Evolutionary conservation across 164 flowering plant genomes (phyloP).

Genomic region (Paratinospora sagittata): DNA sequence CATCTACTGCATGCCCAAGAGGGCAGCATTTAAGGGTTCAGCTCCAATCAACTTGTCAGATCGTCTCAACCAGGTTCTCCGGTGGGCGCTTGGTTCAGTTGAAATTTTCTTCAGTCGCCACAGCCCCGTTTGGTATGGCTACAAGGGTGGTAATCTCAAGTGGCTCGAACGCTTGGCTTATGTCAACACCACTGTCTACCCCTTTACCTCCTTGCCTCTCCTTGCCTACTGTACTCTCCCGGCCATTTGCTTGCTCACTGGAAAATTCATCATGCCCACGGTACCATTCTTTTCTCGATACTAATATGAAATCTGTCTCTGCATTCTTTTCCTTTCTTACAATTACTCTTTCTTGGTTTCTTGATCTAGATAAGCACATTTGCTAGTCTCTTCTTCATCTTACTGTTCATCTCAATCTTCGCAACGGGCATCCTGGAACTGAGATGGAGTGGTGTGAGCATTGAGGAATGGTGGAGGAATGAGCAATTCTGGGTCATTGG

Average conservation of each 20-base stretch:
- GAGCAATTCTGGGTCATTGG: constrained; percentile 96
- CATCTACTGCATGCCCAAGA: constrained; percentile 83
- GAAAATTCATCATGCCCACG: constrained; percentile 89
- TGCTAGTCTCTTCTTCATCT: constrained; percentile 77
- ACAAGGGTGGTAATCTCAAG: constrained; percentile 78
- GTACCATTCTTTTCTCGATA: constrained; percentile 28
- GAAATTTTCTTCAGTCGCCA: constrained; percentile 92
- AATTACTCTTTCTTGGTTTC: background rate
- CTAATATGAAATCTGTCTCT: background rate
- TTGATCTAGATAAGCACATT: constrained; percentile 71
- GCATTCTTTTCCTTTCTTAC: background rate
- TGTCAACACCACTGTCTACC: constrained; percentile 83
- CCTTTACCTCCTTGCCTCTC: constrained; percentile 78
- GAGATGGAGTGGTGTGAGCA: constrained; percentile 88
- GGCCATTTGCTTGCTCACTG: constrained; percentile 88
- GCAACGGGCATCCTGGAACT: constrained; percentile 80
- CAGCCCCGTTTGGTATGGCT: constrained; percentile 74
- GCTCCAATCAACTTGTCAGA: constrained; percentile 91
- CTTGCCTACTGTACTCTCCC: constrained; percentile 87
- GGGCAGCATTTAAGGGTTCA: constrained; percentile 81
- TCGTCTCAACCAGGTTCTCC: constrained; percentile 88
- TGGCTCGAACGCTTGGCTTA: constrained; percentile 83
- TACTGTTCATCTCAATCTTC: constrained; percentile 70
- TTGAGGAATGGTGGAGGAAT: constrained; percentile 92
- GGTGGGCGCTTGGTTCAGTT: constrained; percentile 94